A percentile compares a stretch with the other conserved stretches of the same genome.
Conservation (phyloP, 495 filamentous ascomycete genomes). For the Sphaerosporella brunnea region DNA sequence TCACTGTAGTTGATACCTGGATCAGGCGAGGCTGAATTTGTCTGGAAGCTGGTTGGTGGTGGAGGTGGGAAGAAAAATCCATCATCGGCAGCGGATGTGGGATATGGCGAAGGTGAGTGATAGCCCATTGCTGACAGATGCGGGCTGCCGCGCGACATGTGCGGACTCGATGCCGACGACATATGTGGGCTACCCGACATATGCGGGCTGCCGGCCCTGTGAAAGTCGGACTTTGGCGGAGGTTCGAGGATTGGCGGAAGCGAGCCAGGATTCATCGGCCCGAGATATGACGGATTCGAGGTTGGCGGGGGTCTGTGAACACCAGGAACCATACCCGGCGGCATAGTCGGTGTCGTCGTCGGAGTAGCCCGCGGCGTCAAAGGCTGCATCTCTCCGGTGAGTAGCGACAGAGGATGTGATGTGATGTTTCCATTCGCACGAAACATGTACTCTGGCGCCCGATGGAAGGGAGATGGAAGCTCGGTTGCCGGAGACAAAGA, state of each 20-base stretch:
- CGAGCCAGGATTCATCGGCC: slow-evolving; percentile 32
- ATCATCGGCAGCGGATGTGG: slow-evolving; percentile 21
- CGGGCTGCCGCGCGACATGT: slow-evolving; percentile 19
- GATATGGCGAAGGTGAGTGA: slow-evolving; percentile 22
- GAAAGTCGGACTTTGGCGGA: slow-evolving; percentile 50
- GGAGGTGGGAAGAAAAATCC: slow-evolving; percentile 23
- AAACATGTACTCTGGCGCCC: slow-evolving; percentile 48
- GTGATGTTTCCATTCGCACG: slow-evolving; percentile 42
- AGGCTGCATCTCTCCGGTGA: slow-evolving; percentile 63
- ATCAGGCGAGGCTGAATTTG: slow-evolving; percentile 13
- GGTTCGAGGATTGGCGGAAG: slow-evolving; percentile 76
- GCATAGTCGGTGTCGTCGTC: slow-evolving; percentile 40
- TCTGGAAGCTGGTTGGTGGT: slow-evolving; percentile 13
- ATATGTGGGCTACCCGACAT: slow-evolving; percentile 24
- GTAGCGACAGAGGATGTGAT: slow-evolving; percentile 54
- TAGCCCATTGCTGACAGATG: slow-evolving; percentile 16
- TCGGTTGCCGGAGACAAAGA: slow-evolving; percentile 68
- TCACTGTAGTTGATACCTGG: slow-evolving; percentile 12
- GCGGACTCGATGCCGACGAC: slow-evolving; percentile 18
- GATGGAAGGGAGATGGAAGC: slow-evolving; percentile 52
- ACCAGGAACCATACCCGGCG: slow-evolving; percentile 35
- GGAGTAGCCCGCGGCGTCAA: slow-evolving; percentile 54
- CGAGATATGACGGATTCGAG: slow-evolving; percentile 44
- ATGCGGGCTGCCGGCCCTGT: slow-evolving; percentile 20
- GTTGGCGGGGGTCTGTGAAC: slow-evolving; percentile 35